A percentile compares a stretch with the other conserved stretches of the same genome.
Conservation (phyloP, 176 grass and related monocot species). For the Rhipidocladum racemiflorum region DNA sequence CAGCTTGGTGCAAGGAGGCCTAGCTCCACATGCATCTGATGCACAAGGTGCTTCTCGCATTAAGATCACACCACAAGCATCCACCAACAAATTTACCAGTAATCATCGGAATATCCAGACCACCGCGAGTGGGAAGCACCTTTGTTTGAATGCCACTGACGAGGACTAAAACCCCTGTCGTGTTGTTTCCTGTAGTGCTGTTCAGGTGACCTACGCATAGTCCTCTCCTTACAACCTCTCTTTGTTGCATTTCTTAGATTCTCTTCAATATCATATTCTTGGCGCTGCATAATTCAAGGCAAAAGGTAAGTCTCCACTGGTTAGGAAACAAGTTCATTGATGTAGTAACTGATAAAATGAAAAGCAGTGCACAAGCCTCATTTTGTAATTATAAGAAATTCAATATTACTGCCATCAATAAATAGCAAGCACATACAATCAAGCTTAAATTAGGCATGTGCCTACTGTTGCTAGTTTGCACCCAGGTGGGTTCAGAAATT, state of each 20-base stretch:
- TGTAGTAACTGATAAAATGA: background rate
- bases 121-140: constrained; percentile 30
- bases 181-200: constrained; percentile 41
- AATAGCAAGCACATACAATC: background rate
- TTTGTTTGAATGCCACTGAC: constrained; percentile 51
- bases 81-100: constrained; percentile 41
- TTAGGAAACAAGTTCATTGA: constrained; percentile 6
- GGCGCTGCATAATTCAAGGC: constrained; percentile 59
- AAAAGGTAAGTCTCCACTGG: background rate
- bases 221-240: constrained; percentile 41
- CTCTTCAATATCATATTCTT: constrained; percentile 81
- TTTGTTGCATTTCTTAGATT: constrained; percentile 51
- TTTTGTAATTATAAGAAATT: constrained; percentile 9
- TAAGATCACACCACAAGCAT: constrained; percentile 15
- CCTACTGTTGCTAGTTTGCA: constrained; percentile 5
- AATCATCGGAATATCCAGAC: constrained; percentile 43
- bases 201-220: constrained; percentile 40
- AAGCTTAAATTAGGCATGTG: background rate
- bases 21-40: constrained; percentile 26
- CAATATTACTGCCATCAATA: background rate
- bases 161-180: constrained; percentile 42
- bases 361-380: constrained; percentile 20
- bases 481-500: constrained; percentile 6
- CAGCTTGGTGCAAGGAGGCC: constrained; percentile 15
- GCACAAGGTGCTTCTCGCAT: background rate